phyloP scores from a whole-genome alignment of 1,139 yeast genomes.

The Meyerozyma carpophila region DNA sequence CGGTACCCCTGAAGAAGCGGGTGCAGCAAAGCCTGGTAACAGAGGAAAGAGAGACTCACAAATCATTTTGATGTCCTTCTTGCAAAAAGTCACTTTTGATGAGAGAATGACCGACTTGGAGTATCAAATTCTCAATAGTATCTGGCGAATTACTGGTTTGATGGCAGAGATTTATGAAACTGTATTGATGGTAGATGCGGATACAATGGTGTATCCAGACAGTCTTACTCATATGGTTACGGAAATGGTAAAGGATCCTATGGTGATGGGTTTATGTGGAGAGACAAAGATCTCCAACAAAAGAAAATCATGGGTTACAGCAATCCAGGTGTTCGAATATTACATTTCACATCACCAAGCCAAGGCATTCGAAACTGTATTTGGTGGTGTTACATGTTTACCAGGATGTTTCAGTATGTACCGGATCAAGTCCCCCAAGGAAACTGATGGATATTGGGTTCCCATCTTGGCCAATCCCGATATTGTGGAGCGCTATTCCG shows the following conservation, averaged over 20 bases:
- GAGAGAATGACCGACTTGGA: conserved; percentile 97
- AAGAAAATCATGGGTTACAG: conserved; percentile 83
- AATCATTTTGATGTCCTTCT: conserved; percentile 85
- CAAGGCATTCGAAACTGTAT: conserved; percentile 92
- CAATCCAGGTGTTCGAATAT: conserved; percentile 94
- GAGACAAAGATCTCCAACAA: conserved; percentile 94
- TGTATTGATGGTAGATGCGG: conserved; percentile 95
- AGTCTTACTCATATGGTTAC: conserved; percentile 90
- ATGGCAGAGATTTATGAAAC: conserved; percentile 85
- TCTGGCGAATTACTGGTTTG: conserved; percentile 84
- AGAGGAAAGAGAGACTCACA: conserved; percentile 98
- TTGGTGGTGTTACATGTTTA: conserved; percentile 95
- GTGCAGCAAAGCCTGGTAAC: conserved; percentile 88
- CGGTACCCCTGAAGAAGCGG: conserved; percentile 83
- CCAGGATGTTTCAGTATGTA: conserved; percentile 98
- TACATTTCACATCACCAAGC: conserved; percentile 95
- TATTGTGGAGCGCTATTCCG: conserved; percentile 91
- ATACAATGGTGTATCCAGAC: conserved; percentile 88
- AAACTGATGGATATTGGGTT: conserved; percentile 89
- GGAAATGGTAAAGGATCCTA: conserved; percentile 86
- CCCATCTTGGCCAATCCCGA: conserved; percentile 95
- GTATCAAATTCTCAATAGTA: conserved; percentile 69
- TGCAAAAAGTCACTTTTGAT: conserved; percentile 87
- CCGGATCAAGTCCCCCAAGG: conserved; percentile 90
- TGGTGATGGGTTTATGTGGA: conserved; percentile 93